phyloP scores from a whole-genome alignment of 2,329 filamentous ascomycete species.

The Fusarium lyarnte region DNA sequence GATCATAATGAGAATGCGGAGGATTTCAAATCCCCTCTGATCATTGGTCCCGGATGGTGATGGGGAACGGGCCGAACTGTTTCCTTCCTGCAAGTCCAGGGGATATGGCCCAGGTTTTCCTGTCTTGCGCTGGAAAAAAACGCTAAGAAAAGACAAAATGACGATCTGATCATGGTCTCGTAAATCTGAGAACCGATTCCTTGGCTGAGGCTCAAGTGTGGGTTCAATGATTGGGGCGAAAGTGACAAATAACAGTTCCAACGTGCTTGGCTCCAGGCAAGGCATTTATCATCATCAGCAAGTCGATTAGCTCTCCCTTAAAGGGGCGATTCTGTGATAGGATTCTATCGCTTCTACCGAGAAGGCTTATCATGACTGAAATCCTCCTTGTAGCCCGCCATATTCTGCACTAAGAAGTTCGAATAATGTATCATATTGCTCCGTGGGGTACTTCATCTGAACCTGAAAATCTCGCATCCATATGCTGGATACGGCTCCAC shows the following conservation, averaged over 20 bases:
- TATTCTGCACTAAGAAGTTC: not conserved
- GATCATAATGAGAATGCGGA: constrained; percentile 7
- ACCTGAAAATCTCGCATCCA: not conserved
- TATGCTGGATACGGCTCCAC: not conserved
- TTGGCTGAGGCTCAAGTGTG: not conserved
- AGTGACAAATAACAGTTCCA: not conserved
- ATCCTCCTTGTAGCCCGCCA: rapidly evolving
- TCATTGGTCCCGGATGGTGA: not conserved
- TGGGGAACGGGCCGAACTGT: not conserved
- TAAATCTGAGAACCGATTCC: not conserved
- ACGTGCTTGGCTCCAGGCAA: no score
- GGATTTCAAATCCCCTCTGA: not conserved
- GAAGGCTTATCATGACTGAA: no score
- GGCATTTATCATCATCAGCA: not conserved
- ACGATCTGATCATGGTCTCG: not conserved
- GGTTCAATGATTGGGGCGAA: not conserved
- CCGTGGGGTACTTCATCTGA: not conserved
- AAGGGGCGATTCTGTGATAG: rapidly evolving
- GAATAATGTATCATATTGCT: not conserved
- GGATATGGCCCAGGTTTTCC: not conserved
- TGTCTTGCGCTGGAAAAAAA: not conserved
- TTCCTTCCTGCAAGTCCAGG: not conserved
- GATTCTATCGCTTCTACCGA: rapidly evolving
- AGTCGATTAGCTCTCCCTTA: not conserved
- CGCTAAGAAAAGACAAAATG: not conserved